Conservation (phyloP, 108 stramenopile species). For the Skeletonema grethae region DNA sequence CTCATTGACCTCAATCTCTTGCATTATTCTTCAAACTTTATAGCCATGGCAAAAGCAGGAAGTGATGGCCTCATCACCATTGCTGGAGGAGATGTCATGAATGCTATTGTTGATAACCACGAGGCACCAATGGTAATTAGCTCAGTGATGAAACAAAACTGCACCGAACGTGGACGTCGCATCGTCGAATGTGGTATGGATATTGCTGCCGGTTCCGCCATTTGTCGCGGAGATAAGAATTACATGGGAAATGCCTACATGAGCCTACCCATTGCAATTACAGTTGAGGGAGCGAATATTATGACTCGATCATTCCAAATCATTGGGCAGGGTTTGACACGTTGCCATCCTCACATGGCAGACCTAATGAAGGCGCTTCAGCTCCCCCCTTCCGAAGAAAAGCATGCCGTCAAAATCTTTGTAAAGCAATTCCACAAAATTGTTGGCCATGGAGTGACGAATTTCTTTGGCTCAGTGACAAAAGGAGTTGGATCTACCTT, state of each 20-base stretch:
- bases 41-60: slow-evolving; percentile 86
- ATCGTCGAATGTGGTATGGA: slow-evolving; percentile 98
- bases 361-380: slow-evolving; percentile 91
- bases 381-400: slow-evolving; percentile 83
- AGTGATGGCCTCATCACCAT: slow-evolving; percentile 92
- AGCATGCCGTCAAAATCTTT: slow-evolving; percentile 84
- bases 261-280: slow-evolving; percentile 97
- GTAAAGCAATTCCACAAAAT: slow-evolving; percentile 90
- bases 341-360: slow-evolving; percentile 97
- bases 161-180: slow-evolving; percentile 92
- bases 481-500: slow-evolving; percentile 79
- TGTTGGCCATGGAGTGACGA: slow-evolving; percentile 87
- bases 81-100: slow-evolving; percentile 94
- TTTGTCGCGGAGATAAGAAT: slow-evolving; percentile 96
- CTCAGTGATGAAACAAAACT: slow-evolving; percentile 99
- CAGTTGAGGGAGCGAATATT: slow-evolving; percentile 98
- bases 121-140: slow-evolving; percentile 98
- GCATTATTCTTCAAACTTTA: too few species aligned
- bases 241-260: slow-evolving; percentile 95
- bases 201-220: slow-evolving; percentile 95
- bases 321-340: slow-evolving; percentile 97
- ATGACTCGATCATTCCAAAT: slow-evolving; percentile 98
- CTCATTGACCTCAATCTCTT: not conserved
- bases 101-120: slow-evolving; percentile 98
- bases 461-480: slow-evolving; percentile 78